Evolutionary conservation across 148 eudicot species (phyloP).

Genomic region (Rhododendron mucronatum): DNA sequence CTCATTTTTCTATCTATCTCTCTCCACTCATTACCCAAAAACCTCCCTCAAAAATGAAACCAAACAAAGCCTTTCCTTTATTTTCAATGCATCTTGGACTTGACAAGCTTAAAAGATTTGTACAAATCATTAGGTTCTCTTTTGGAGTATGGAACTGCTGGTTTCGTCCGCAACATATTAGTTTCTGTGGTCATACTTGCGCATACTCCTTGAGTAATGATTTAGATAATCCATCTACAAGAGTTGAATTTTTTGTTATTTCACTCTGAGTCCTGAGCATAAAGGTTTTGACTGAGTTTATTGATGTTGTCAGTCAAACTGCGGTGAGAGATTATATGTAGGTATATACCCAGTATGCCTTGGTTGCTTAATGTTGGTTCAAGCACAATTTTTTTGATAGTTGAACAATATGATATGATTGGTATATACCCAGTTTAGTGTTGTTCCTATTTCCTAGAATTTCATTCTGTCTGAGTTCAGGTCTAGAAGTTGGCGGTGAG

Average conservation of each 20-base stretch:
- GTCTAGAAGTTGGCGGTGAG: slow-evolving; percentile 89
- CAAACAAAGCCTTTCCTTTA: no score
- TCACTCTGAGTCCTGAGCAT: background rate
- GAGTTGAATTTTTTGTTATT: background rate
- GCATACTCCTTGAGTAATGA: background rate
- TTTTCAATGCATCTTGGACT: background rate
- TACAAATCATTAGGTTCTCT: background rate
- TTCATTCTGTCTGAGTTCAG: slow-evolving; percentile 30
- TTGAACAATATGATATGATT: background rate
- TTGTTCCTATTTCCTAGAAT: slow-evolving; percentile 1
- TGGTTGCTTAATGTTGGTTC: background rate
- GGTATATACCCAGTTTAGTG: background rate
- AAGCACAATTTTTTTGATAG: background rate
- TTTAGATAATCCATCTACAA: background rate
- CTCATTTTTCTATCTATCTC: no score
- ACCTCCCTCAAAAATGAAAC: no score
- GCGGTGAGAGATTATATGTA: background rate
- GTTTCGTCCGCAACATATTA: background rate
- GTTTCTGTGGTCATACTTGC: background rate
- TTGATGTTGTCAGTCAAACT: background rate
- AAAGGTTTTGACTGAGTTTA: background rate
- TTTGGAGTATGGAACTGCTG: background rate
- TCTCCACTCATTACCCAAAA: no score
- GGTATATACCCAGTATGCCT: background rate
- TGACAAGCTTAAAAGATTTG: background rate